Percentiles rank a stretch among this genome's conserved stretches.
Conservation (phyloP, 2,329 filamentous ascomycete genomes). For the Curvularia lunata region DNA sequence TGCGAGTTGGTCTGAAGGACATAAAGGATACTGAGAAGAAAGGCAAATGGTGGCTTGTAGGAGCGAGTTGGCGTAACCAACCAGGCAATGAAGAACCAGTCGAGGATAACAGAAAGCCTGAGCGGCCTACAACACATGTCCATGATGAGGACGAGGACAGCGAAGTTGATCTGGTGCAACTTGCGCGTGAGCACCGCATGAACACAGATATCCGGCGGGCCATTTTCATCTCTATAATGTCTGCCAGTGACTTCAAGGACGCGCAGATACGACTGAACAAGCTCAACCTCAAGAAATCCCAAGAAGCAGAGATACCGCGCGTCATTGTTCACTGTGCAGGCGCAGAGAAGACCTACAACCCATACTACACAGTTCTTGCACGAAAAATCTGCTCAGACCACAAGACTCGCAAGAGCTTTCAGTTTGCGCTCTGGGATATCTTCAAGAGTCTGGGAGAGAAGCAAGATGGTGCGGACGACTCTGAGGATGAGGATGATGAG, state of each 20-base stretch:
- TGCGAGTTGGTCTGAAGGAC: slow-evolving; percentile 81
- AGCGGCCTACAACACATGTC: slow-evolving; percentile 13
- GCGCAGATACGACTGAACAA: slow-evolving; percentile 81
- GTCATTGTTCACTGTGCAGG: slow-evolving; percentile 88
- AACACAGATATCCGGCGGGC: slow-evolving; percentile 84
- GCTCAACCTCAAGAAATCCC: slow-evolving; percentile 82
- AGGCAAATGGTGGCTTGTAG: slow-evolving; percentile 98
- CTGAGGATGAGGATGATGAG: slow-evolving; percentile 62
- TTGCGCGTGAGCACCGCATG: slow-evolving; percentile 84
- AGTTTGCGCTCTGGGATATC: slow-evolving; percentile 83
- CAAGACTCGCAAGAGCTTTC: slow-evolving; percentile 81
- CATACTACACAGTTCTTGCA: slow-evolving; percentile 89
- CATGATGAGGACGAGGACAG: slow-evolving; percentile 35
- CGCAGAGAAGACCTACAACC: slow-evolving; percentile 84
- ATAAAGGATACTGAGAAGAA: slow-evolving; percentile 82
- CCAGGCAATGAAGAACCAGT: slow-evolving; percentile 43
- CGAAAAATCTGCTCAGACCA: slow-evolving; percentile 76
- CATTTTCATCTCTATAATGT: slow-evolving; percentile 93
- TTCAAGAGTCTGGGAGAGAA: slow-evolving; percentile 86
- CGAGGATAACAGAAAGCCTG: slow-evolving; percentile 45
- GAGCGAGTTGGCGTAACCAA: slow-evolving; percentile 78
- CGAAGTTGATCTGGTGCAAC: slow-evolving; percentile 69
- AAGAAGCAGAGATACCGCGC: slow-evolving; percentile 83
- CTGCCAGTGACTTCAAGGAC: slow-evolving; percentile 81
- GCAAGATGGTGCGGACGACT: slow-evolving; percentile 66